A percentile compares a stretch with the other conserved stretches of the same genome.
These are phyloP conservation scores for Exophiala sp. DNA, from an alignment of 2,329 filamentous ascomycete species.

Conservation along the genomic window DNA sequence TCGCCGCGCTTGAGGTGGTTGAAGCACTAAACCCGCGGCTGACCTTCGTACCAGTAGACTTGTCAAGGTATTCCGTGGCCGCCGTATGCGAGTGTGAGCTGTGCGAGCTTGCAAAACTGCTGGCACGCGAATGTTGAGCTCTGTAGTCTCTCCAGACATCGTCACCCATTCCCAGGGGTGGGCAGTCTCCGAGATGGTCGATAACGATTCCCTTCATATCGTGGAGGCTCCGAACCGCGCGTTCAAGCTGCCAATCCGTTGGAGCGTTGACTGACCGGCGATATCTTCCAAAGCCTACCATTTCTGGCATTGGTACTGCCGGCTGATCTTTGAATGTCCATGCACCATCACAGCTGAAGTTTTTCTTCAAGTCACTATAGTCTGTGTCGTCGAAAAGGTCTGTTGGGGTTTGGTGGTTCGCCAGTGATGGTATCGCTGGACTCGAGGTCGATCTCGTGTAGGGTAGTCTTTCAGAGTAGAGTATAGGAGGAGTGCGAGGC, in stretches of 20 bases:
- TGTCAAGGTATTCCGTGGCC: slow-evolving; percentile 13
- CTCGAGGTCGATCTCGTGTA: slow-evolving; percentile 15
- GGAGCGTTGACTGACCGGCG: slow-evolving; percentile 23
- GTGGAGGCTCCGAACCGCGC: slow-evolving; percentile 15
- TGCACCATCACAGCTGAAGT: slow-evolving; percentile 21
- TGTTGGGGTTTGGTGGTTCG: not conserved
- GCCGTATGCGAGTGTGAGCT: slow-evolving; percentile 7
- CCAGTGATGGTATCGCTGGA: slow-evolving; percentile 6
- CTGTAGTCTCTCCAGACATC: slow-evolving; percentile 20
- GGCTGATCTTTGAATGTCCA: slow-evolving; percentile 19
- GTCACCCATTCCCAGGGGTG: slow-evolving; percentile 17
- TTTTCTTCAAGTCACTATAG: slow-evolving; percentile 19
- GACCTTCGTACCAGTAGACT: slow-evolving; percentile 25
- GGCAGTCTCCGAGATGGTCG: slow-evolving; percentile 15
- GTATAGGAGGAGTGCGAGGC: not conserved
- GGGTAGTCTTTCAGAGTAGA: not conserved
- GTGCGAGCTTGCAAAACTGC: slow-evolving; percentile 16
- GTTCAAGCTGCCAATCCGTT: slow-evolving; percentile 22
- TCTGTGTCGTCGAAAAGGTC: slow-evolving; percentile 17
- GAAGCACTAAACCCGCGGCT: slow-evolving; percentile 23
- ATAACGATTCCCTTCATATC: slow-evolving; percentile 16
- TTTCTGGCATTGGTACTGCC: slow-evolving; percentile 19
- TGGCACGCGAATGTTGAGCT: slow-evolving; percentile 9
- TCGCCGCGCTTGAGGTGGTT: slow-evolving; percentile 18
- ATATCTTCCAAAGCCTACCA: slow-evolving; percentile 27